Evolutionary conservation across 306 rosid species (phyloP).

Genomic region (Carpinus viminea): DNA sequence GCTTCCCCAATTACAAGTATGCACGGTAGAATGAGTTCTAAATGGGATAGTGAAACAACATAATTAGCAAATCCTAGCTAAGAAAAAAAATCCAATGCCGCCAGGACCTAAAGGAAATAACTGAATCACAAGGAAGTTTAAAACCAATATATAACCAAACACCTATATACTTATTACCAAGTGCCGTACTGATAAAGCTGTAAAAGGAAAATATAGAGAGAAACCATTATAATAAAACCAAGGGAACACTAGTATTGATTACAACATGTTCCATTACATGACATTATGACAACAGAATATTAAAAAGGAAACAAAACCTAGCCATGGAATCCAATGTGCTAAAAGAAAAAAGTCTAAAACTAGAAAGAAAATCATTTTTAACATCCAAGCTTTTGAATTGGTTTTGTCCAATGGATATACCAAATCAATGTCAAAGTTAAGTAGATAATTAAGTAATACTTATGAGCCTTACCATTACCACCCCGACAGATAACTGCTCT

Average conservation of each 20-base stretch:
- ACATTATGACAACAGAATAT: background rate
- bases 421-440: background rate
- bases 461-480: constrained; percentile 65
- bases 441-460: constrained; percentile 4
- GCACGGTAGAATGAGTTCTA: background rate
- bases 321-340: background rate
- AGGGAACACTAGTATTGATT: background rate
- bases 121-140: background rate
- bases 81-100: background rate
- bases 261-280: background rate
- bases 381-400: background rate
- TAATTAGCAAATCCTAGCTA: background rate
- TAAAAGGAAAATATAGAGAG: background rate
- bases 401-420: background rate
- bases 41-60: background rate
- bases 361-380: background rate
- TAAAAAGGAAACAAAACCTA: background rate
- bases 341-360: background rate
- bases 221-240: background rate
- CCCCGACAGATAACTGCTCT: constrained; percentile 93
- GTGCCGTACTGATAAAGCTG: background rate
- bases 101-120: background rate
- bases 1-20: background rate
- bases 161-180: background rate
- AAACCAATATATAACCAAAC: background rate